A percentile compares a stretch with the other conserved stretches of the same genome.
phyloP scores from a whole-genome alignment of 345 rosid species.

The Dipteronia sinensis region DNA sequence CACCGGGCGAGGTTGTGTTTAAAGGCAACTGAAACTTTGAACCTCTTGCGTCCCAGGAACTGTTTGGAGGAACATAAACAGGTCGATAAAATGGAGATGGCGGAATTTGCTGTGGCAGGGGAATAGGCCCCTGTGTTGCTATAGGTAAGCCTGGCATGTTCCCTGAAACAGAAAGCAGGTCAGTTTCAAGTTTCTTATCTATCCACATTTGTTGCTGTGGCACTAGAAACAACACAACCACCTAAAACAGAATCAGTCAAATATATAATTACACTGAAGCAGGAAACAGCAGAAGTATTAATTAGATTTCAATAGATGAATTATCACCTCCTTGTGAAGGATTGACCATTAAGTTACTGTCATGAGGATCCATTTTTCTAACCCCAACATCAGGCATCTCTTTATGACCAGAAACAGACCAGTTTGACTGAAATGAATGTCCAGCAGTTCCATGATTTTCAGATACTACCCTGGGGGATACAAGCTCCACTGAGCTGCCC shows the following conservation, averaged over 20 bases:
- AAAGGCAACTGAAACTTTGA: slow-evolving; percentile 54
- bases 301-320: slow-evolving; percentile 1
- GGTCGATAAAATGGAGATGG: slow-evolving; percentile 75
- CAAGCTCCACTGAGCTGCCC: slow-evolving; percentile 64
- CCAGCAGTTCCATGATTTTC: slow-evolving; percentile 48
- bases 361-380: slow-evolving; percentile 33
- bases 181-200: slow-evolving; percentile 39
- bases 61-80: slow-evolving; percentile 58
- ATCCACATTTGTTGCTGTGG: slow-evolving; percentile 41
- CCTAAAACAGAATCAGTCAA: slow-evolving; percentile 33
- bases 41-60: slow-evolving; percentile 80
- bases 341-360: slow-evolving; percentile 27
- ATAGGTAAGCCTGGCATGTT: slow-evolving; percentile 54
- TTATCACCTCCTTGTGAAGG: slow-evolving; percentile 58
- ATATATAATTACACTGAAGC: slow-evolving; percentile 18
- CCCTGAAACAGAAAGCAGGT: slow-evolving; percentile 51
- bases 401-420: slow-evolving; percentile 48
- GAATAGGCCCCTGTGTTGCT: slow-evolving; percentile 57
- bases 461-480: slow-evolving; percentile 61
- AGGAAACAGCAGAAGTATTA: background rate
- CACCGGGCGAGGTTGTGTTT: slow-evolving; percentile 56
- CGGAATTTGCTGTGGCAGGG: slow-evolving; percentile 69
- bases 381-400: slow-evolving; percentile 39
- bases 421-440: slow-evolving; percentile 54
- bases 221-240: slow-evolving; percentile 33